Conservation (phyloP, 116 monocot genomes). For the Iris pallida region DNA sequence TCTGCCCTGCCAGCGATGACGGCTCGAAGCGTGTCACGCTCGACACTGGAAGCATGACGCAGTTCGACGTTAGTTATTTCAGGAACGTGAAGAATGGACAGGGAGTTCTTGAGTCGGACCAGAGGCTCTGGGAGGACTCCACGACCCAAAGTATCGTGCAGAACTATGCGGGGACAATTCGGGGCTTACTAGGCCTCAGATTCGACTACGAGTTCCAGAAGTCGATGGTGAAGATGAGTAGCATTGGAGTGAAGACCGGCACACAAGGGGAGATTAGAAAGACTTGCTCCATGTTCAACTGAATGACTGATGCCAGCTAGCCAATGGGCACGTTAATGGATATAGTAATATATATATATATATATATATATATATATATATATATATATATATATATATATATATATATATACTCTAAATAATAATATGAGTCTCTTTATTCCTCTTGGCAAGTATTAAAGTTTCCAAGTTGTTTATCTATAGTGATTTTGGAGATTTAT, state of each 20-base stretch:
- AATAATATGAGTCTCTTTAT: too few relatives aligned
- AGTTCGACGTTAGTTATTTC: slow-evolving; percentile 50
- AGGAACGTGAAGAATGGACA: slow-evolving; percentile 26
- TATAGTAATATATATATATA: too few relatives aligned
- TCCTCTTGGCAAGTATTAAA: too few relatives aligned
- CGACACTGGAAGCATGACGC: slow-evolving; percentile 23
- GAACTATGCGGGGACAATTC: slow-evolving; percentile 41
- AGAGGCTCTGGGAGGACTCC: slow-evolving; percentile 41
- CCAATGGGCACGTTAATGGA: too few relatives aligned
- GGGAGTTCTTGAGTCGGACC: slow-evolving; percentile 48
- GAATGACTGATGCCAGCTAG: neutral
- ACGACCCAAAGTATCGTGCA: slow-evolving; percentile 27
- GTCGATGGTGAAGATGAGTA: slow-evolving; percentile 60
- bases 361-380: too few relatives aligned
- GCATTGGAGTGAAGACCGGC: slow-evolving; percentile 29
- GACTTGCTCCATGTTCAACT: slow-evolving; percentile 21
- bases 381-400: too few relatives aligned
- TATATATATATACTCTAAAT: too few relatives aligned
- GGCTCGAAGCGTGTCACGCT: slow-evolving; percentile 34
- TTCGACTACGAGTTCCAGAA: slow-evolving; percentile 37
- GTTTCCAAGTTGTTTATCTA: too few relatives aligned
- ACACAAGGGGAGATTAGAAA: slow-evolving; percentile 40
- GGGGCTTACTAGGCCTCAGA: slow-evolving; percentile 41
- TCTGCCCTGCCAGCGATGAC: slow-evolving; percentile 31
- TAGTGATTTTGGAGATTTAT: too few relatives aligned